phyloP scores from a whole-genome alignment of 225 moss, liverwort and hornwort species.

The Physcomitrium patens region DNA sequence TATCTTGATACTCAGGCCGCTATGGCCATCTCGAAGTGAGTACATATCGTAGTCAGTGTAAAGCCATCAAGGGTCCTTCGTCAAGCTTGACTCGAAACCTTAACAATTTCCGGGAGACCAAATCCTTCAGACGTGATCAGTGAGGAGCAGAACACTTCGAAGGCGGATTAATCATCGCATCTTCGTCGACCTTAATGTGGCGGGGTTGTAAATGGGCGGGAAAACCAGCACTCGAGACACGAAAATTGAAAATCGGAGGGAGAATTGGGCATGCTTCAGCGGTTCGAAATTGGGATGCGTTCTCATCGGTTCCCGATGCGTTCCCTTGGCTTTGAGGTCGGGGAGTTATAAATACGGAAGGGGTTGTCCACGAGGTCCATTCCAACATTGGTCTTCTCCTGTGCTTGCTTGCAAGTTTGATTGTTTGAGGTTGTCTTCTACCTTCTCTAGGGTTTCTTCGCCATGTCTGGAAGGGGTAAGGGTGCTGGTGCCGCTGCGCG shows the following conservation, averaged over 20 bases:
- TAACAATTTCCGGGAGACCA: too few relatives aligned
- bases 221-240: not conserved
- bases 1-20: too few relatives aligned
- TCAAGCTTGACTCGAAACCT: too few relatives aligned
- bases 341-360: not conserved
- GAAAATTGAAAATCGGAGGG: conserved; percentile 27
- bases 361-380: rapidly evolving
- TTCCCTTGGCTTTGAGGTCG: not conserved
- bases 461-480: conserved; percentile 35
- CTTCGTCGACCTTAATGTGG: not conserved
- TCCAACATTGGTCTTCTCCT: not conserved
- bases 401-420: too few relatives aligned
- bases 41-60: too few relatives aligned
- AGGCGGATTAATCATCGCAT: too few relatives aligned
- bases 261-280: not conserved
- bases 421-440: too few relatives aligned
- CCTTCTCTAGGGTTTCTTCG: conserved; percentile 18
- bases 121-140: too few relatives aligned
- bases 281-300: not conserved
- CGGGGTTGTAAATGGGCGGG: conserved; percentile 16
- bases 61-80: too few relatives aligned
- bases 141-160: too few relatives aligned
- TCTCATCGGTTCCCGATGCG: not conserved
- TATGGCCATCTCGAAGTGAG: too few relatives aligned
- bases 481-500: conserved; percentile 1